These are phyloP conservation scores for Diplodia sapinea DNA, from an alignment of 2,329 filamentous ascomycete genomes.

Conservation along the genomic window DNA sequence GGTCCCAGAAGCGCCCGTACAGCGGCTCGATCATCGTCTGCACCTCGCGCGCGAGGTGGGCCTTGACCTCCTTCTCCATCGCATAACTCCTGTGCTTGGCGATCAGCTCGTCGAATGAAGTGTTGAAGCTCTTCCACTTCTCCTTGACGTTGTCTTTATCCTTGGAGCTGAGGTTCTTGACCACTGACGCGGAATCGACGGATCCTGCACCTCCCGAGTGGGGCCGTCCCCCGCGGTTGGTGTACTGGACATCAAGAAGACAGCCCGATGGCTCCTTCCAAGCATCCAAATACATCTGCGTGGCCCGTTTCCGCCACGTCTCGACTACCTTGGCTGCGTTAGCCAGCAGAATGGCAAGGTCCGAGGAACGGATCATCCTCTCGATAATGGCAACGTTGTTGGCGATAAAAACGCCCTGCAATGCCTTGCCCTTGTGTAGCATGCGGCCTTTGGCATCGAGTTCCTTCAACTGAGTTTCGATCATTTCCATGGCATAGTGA, in stretches of 20 bases:
- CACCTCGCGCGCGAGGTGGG: conserved; percentile 80
- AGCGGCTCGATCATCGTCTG: conserved; percentile 91
- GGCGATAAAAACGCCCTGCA: conserved; percentile 86
- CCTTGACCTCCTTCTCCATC: conserved; percentile 90
- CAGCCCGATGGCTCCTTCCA: conserved; percentile 89
- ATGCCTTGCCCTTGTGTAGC: conserved; percentile 76
- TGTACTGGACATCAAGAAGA: conserved; percentile 87
- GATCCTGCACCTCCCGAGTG: conserved; percentile 56
- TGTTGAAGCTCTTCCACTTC: conserved; percentile 93
- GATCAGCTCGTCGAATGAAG: conserved; percentile 87
- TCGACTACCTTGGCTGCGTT: conserved; percentile 72
- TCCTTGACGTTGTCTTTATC: conserved; percentile 96
- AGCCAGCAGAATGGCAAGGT: conserved; percentile 72
- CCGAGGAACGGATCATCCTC: conserved; percentile 80
- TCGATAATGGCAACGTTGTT: conserved; percentile 87
- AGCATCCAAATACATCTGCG: conserved; percentile 78
- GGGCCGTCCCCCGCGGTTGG: conserved; percentile 74
- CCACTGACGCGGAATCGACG: conserved; percentile 78
- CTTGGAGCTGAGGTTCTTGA: conserved; percentile 83
- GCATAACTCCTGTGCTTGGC: conserved; percentile 78
- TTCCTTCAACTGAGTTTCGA: conserved; percentile 77
- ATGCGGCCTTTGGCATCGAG: conserved; percentile 76
- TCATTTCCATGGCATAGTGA: conserved; percentile 87
- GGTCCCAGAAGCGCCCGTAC: conserved; percentile 94
- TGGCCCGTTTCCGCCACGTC: conserved; percentile 85